phyloP scores from a whole-genome alignment of 805 yeast genomes.

The Yamadazyma olivae region DNA sequence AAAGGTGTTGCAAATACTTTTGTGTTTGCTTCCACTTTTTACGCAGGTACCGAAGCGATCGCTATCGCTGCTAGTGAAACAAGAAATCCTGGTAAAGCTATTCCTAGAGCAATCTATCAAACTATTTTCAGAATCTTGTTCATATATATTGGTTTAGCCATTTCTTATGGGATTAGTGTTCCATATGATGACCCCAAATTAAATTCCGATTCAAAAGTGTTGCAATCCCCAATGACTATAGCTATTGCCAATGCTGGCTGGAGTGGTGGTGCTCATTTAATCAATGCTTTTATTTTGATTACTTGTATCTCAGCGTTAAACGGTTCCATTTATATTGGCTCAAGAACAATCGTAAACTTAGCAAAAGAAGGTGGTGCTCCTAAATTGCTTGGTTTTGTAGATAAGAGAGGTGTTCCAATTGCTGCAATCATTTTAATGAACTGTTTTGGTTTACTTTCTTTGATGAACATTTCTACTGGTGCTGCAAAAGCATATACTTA shows the following conservation, averaged over 20 bases:
- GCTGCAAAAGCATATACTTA: constrained; percentile 59
- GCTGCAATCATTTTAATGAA: constrained; percentile 55
- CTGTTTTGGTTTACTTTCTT: constrained; percentile 51
- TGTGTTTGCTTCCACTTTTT: constrained; percentile 58
- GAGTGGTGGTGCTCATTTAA: constrained; percentile 46
- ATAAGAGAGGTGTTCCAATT: constrained; percentile 61
- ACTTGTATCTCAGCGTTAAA: constrained; percentile 70
- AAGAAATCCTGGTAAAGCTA: constrained; percentile 53
- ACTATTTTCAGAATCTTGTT: constrained; percentile 53
- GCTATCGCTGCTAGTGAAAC: constrained; percentile 63
- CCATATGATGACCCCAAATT: constrained; percentile 53
- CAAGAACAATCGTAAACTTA: constrained; percentile 63
- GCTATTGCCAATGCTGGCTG: constrained; percentile 41
- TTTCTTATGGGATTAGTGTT: constrained; percentile 58
- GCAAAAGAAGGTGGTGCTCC: constrained; percentile 64
- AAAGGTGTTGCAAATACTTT: constrained; percentile 56
- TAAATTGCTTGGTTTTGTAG: constrained; percentile 47
- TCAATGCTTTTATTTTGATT: constrained; percentile 60
- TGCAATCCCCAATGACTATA: constrained; percentile 44
- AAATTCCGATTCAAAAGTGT: constrained; percentile 28
- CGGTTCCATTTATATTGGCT: constrained; percentile 65
- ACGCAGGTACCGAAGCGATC: constrained; percentile 55
- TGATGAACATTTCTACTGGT: constrained; percentile 55
- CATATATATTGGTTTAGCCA: constrained; percentile 51
- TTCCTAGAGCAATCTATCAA: constrained; percentile 57